Percentiles rank a stretch among this genome's conserved stretches.
These are phyloP conservation scores for Cyphellophora attinorum DNA, from an alignment of 2,329 filamentous ascomycete species.

Conservation along the genomic window DNA sequence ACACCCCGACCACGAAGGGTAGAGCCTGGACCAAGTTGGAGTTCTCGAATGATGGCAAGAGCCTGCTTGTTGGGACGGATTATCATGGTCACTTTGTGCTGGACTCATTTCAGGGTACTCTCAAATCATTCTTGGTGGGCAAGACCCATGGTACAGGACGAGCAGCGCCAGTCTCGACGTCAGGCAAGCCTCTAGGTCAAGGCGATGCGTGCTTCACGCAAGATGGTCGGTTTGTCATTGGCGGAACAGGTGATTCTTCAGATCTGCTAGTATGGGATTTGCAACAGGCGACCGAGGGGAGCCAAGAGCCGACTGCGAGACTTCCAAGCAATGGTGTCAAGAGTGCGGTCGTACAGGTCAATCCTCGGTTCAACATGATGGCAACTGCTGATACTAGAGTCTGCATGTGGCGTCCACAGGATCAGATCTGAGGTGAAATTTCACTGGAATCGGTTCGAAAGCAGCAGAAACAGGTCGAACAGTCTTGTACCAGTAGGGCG, in stretches of 20 bases:
- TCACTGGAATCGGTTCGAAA: constrained; percentile 79
- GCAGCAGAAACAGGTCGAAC: constrained; percentile 64
- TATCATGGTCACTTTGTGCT: constrained; percentile 79
- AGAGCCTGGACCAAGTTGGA: constrained; percentile 76
- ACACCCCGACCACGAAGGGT: constrained; percentile 37
- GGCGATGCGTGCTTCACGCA: constrained; percentile 82
- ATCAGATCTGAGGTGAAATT: constrained; percentile 13
- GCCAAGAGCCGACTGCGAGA: constrained; percentile 36
- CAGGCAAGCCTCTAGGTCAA: constrained; percentile 43
- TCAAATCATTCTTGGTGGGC: constrained; percentile 62
- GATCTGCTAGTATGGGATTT: constrained; percentile 85
- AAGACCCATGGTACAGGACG: constrained; percentile 39
- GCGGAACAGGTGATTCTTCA: constrained; percentile 58
- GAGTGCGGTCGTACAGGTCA: constrained; percentile 71
- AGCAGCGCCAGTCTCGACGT: constrained; percentile 40
- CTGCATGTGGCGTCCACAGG: constrained; percentile 60
- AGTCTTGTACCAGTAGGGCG: too few relatives aligned
- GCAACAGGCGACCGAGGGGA: constrained; percentile 45
- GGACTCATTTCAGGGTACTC: constrained; percentile 78
- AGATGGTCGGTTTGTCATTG: constrained; percentile 80
- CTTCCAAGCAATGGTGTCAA: constrained; percentile 41
- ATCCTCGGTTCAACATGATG: constrained; percentile 84
- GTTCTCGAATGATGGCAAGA: constrained; percentile 93
- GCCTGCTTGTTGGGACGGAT: constrained; percentile 72
- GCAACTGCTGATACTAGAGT: constrained; percentile 81